A percentile compares a stretch with the other conserved stretches of the same genome.
phyloP scores from a whole-genome alignment of 2,329 filamentous ascomycete genomes.

The Penicillium sp. region DNA sequence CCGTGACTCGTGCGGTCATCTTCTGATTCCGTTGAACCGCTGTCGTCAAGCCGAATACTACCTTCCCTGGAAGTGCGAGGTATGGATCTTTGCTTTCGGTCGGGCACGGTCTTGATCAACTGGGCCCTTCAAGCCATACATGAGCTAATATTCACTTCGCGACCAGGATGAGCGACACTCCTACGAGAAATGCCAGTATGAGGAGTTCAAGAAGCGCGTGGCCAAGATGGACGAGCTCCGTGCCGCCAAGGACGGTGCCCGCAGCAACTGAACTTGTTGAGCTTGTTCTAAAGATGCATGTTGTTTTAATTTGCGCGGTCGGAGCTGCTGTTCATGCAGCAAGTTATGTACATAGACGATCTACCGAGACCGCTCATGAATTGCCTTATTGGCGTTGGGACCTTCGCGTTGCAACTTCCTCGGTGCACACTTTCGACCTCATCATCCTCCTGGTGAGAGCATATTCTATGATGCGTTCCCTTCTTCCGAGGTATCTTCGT shows the following conservation, averaged over 20 bases:
- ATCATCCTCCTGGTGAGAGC: too few species aligned
- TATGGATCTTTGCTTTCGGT: conserved; percentile 45
- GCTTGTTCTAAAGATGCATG: conserved; percentile 13
- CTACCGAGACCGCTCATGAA: conserved; percentile 33
- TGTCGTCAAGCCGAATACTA: conserved; percentile 91
- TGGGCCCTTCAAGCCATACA: conserved; percentile 2
- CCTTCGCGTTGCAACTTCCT: conserved; percentile 10
- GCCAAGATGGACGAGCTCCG: conserved; percentile 97
- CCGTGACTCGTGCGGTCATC: conserved; percentile 89
- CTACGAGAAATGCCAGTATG: conserved; percentile 99
- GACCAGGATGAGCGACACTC: conserved; percentile 84
- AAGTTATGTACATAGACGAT: conserved; percentile 39
- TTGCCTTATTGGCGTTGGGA: conserved; percentile 33
- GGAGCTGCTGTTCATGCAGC: conserved; percentile 26
- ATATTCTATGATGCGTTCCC: too few species aligned
- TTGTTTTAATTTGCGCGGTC: conserved; percentile 17
- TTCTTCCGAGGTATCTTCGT: too few species aligned
- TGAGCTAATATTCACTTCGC: conserved; percentile 4
- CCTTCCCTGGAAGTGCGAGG: conserved; percentile 95
- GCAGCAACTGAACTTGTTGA: conserved; percentile 63
- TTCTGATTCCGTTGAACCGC: conserved; percentile 90
- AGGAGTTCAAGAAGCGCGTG: conserved; percentile 96
- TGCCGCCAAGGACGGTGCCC: conserved; percentile 72
- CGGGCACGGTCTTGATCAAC: background rate
- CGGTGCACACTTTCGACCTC: too few species aligned